Base-by-base conservation (phyloP, 2,329 filamentous ascomycete genomes). In the Xylariaceae sp. region DNA sequence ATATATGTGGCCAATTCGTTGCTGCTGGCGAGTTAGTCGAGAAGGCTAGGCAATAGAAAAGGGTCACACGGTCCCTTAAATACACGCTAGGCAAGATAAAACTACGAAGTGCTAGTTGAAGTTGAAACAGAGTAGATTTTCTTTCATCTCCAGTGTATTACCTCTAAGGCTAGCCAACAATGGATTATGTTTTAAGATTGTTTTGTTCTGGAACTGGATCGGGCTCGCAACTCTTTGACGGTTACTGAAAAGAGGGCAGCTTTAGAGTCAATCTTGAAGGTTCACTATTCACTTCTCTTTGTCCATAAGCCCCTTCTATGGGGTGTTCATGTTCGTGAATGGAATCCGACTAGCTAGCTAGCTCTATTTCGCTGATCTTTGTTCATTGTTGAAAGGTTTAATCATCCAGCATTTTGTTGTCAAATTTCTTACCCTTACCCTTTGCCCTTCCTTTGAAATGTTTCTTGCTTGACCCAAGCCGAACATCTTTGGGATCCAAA, bases 401-500 rank as follows among this genome's bases (percentile, higher is more conserved):
- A 16, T 36, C 3, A 73, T 76, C 43, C 24, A 70, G 37, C 65
- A 67, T 66, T 47, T 68, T 70, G 44, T 70, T 71, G 31, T 70
- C 73, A 40, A 73, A 72, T 67, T 77, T 80, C 71, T 82, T 84
- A 58, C 79, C 79, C 71, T 85, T 88, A 58, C 80, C 83, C 74
- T 82, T 87, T 61, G 85, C 83, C 36, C 87, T 86, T n/a, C 85
- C 88, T 78, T 96, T 96, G 75, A 92, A 95, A 76, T 99, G 95
- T 79, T 97, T 98, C 85, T 99, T 99, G 55, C 87, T 84, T 48
- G 79, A 79, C 56, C 80, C 79, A 56, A 83, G 68, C 74, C 81
- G 78, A 64, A 95, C 77, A 56, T 97, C 94, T 58, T 87, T 88
- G 0, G 90, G 88, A 69, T 97, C 92, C 31, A 98, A 74, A 12